Base-by-base conservation (phyloP, 768 basidiomycete genomes). In the Xerocomus potaroensis region DNA sequence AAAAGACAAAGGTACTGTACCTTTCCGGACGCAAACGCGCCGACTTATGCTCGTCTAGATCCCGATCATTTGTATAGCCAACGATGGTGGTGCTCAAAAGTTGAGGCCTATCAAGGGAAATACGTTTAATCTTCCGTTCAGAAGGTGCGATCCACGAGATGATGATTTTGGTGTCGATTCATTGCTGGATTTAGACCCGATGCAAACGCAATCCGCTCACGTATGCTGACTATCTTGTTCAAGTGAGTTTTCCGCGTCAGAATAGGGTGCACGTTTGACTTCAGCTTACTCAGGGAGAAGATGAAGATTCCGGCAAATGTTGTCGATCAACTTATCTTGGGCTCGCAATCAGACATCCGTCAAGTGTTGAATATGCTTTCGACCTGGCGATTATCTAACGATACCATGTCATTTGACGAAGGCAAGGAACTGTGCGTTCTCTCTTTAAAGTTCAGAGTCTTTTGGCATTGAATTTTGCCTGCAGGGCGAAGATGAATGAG, bases 361-460 rank as follows among this genome's bases (percentile, higher is more conserved):
- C 95, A 95, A 63, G 91, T 98, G 16, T 69, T 99, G 49, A 98
- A 97, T 64, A 97, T 99, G 92, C 72, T 99, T 11, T 95, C 96
- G 5, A 98, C 95, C 0, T 98, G 92, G 90, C 92, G 85, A 58
- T 67, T 97, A n/a, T 87, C 86, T 8, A 84, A 72, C 51, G 65
- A 75, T 45, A 74, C 79, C 3, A 91, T 99, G 85, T 77, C 83
- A 55, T 98, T 91, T 62, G 94, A 98, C 54, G 83, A 96, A 58
- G 80, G 92, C 45, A 96, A 97, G 64, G 66, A 73, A n/a, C 71
- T 98, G 94, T 97, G 58, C 45, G 89, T 75, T 9, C 3, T 26
- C 8, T 14, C 1, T 30, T 8, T n/a, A n/a, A n/a, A n/a, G n/a
- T n/a, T n/a, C n/a, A n/a, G n/a, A n/a, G n/a, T n/a, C n/a, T n/a